A percentile compares a stretch with the other conserved stretches of the same genome.
Evolutionary conservation across 2,329 filamentous ascomycete species (phyloP).

Genomic region (Verticillium tricorpus): DNA sequence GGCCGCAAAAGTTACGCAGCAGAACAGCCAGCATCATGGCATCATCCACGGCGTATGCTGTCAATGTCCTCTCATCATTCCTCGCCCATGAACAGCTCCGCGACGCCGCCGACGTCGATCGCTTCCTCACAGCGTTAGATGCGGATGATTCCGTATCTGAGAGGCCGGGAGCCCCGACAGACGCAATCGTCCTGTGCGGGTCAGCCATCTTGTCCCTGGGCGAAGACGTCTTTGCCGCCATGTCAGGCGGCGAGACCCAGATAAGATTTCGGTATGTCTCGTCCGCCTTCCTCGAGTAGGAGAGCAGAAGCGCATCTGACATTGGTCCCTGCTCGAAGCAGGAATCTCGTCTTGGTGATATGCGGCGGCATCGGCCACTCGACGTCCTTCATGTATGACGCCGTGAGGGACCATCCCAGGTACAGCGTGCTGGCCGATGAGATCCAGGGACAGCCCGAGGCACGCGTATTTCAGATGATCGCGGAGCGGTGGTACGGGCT

Average conservation of each 20-base stretch:
- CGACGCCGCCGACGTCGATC: conserved; percentile 1
- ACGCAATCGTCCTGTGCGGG: conserved; percentile 10
- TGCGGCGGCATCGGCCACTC: conserved; percentile 42
- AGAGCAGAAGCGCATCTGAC: not conserved
- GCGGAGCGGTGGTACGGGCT: conserved; percentile 22
- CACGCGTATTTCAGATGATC: conserved; percentile 30
- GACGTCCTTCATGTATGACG: conserved; percentile 34
- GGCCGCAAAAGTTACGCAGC: too few species aligned
- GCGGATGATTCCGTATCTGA: not conserved
- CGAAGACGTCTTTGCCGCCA: conserved; percentile 4
- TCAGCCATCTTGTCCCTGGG: conserved; percentile 9
- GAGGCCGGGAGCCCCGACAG: not conserved
- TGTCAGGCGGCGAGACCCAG: not conserved
- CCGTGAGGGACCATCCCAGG: conserved; percentile 25
- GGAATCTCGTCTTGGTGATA: conserved; percentile 24
- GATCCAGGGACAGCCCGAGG: conserved; percentile 31
- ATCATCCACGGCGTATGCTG: not conserved
- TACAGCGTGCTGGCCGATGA: conserved; percentile 19
- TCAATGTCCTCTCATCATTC: conserved; percentile 8
- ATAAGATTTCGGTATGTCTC: not conserved
- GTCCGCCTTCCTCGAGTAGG: not conserved
- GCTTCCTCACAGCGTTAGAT: not conserved
- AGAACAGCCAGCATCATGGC: too few species aligned
- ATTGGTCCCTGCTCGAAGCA: not conserved
- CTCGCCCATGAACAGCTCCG: conserved; percentile 5